phyloP scores from a whole-genome alignment of 2,329 filamentous ascomycete species.

The Aureobasidium musti region DNA sequence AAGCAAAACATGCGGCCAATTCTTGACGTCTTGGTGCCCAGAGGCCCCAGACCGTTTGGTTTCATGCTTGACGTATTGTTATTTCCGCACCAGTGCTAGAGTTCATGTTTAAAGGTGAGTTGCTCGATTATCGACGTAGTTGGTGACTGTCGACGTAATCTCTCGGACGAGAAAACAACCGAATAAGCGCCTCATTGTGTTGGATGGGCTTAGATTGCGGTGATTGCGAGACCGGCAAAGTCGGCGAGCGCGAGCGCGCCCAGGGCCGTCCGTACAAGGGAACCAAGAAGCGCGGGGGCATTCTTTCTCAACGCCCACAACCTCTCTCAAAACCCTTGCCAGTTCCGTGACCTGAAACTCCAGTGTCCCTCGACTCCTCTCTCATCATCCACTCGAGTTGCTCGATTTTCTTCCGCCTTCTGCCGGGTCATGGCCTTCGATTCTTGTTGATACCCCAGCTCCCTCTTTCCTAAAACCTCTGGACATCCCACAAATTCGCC shows the following conservation, averaged over 20 bases:
- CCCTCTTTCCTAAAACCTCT: background rate
- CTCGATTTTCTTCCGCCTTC: slow-evolving; percentile 5
- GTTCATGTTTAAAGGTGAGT: background rate
- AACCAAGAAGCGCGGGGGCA: slow-evolving; percentile 17
- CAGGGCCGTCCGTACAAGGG: background rate
- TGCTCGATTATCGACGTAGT: background rate
- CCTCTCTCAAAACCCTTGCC: slow-evolving; percentile 17
- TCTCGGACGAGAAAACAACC: slow-evolving; percentile 2
- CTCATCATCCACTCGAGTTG: background rate
- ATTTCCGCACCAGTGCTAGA: background rate
- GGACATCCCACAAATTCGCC: slow-evolving; percentile 17
- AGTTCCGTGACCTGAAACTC: slow-evolving; percentile 2
- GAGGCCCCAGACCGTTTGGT: slow-evolving; percentile 21
- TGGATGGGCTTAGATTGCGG: slow-evolving; percentile 20
- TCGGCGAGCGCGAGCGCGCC: background rate
- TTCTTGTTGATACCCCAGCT: slow-evolving; percentile 5
- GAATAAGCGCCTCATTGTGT: slow-evolving; percentile 23
- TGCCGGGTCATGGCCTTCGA: slow-evolving; percentile 11
- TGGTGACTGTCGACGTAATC: slow-evolving; percentile 8
- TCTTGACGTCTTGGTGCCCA: slow-evolving; percentile 22
- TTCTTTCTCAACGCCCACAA: slow-evolving; percentile 23
- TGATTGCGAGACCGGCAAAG: slow-evolving; percentile 21
- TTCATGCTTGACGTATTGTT: slow-evolving; percentile 17
- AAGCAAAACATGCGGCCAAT: background rate
- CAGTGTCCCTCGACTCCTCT: slow-evolving; percentile 7